Base-by-base conservation (phyloP, 148 eudicot species). In the Vaccinium macrocarpon region DNA sequence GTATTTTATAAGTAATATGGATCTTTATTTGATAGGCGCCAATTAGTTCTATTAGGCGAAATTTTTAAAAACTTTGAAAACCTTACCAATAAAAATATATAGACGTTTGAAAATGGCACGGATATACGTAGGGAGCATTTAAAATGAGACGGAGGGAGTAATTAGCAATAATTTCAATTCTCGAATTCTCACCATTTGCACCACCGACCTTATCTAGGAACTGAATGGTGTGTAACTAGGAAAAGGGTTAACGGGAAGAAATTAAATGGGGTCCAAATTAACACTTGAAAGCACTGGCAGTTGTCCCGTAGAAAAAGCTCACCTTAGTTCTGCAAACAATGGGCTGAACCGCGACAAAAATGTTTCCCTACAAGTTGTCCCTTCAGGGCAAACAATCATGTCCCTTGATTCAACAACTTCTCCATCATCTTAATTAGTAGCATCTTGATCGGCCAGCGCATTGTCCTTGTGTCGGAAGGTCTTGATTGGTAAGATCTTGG, bases 341-440 rank as follows among this genome's bases (percentile, higher is more conserved):
- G 98, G 93, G 76, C 97, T 93, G 62, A 95, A 93, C 86, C 98
- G 88, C 15, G 93, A 80, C 19, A 95, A 85, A 89, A 78, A 90
- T 0, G 95, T 90, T 82, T 93, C 98, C 84, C 98, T 89, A 53
- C 97, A 93, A 15, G 98, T 95, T 12, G 98, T 95, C 2, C 98
- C 98, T 86, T 95, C 98, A 11, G 98, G 98, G 81, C 94, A 94
- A 68, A 94, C 88, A 57, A 88, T 92, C 3, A 94, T 82, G 79
- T 94, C 96, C 93, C 93, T 84, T 90, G 88, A 25, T 51, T 74
- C 21, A 95, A 79, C 86, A 92, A 52, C 50, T 85, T 73, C 59
- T 87, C 83, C 93, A 95, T 94, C 90, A 88, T 88, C 81, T 38
- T n/a, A n/a, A n/a, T n/a, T n/a, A n/a, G n/a, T 84, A 6, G 87